Conservation (phyloP, 768 basidiomycete genomes). For the Termitomyces titanicus region DNA sequence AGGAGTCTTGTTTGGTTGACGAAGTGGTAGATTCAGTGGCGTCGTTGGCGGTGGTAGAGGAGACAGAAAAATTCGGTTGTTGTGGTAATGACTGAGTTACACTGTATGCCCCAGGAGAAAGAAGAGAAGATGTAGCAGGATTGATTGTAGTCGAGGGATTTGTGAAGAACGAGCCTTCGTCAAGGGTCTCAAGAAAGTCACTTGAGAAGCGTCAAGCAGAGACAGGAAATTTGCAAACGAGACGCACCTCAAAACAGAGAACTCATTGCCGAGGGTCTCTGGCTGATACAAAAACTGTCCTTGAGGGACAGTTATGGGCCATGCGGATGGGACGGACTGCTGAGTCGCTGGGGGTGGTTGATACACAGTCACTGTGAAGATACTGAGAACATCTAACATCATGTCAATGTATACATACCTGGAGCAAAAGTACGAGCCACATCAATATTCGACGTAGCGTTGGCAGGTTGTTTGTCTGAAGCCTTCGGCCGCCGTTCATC, state of each 20-base stretch:
- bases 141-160: slow-evolving; percentile 34
- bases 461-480: slow-evolving; percentile 36
- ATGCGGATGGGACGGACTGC: slow-evolving; percentile 35
- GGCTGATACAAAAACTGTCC: slow-evolving; percentile 64
- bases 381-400: not conserved
- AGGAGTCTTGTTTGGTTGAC: not conserved
- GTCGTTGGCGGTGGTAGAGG: slow-evolving; percentile 7
- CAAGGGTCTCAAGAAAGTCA: slow-evolving; percentile 85
- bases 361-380: slow-evolving; percentile 32
- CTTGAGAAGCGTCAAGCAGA: slow-evolving; percentile 30
- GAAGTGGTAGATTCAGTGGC: not conserved
- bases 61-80: slow-evolving; percentile 14
- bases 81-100: slow-evolving; percentile 12
- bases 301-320: slow-evolving; percentile 51
- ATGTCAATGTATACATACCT: slow-evolving; percentile 29
- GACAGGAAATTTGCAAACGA: slow-evolving; percentile 19
- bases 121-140: slow-evolving; percentile 40
- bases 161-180: slow-evolving; percentile 81
- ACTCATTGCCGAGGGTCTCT: slow-evolving; percentile 77
- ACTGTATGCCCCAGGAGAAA: slow-evolving; percentile 38
- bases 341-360: slow-evolving; percentile 25
- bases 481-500: slow-evolving; percentile 71
- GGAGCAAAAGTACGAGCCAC: slow-evolving; percentile 40
- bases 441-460: slow-evolving; percentile 23
- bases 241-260: slow-evolving; percentile 70